Conservation (phyloP, 2,329 filamentous ascomycete species). For the Colletotrichum tropicale region DNA sequence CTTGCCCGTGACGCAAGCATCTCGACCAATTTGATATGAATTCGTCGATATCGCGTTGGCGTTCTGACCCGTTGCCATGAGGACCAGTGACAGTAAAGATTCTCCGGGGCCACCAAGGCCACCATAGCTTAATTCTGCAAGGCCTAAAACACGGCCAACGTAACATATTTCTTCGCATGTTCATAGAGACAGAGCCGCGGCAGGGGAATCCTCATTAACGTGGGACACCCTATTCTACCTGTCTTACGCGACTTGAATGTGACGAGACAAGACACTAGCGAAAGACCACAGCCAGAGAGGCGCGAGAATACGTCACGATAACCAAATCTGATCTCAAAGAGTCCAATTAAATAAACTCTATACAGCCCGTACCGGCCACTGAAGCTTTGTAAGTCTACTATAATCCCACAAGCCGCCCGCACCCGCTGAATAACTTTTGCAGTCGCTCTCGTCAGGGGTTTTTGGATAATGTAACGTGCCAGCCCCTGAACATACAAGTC, state of each 20-base stretch:
- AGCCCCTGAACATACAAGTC: neutral
- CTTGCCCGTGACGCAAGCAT: neutral
- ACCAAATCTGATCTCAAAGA: neutral
- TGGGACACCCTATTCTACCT: neutral
- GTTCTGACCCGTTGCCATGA: neutral
- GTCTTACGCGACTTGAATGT: neutral
- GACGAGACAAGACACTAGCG: neutral
- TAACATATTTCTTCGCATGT: neutral
- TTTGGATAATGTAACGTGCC: neutral
- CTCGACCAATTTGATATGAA: neutral
- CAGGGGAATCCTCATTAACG: neutral
- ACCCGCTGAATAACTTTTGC: neutral
- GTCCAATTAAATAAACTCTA: neutral
- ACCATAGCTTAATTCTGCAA: neutral
- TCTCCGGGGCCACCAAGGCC: neutral
- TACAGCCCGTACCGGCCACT: neutral
- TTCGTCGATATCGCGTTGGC: neutral
- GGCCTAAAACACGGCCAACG: neutral
- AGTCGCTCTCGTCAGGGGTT: neutral
- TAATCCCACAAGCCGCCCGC: neutral
- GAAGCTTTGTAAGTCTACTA: constrained; percentile 1
- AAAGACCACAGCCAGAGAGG: neutral
- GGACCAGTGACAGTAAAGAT: neutral
- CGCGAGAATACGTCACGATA: neutral
- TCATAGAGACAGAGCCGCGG: neutral